These are phyloP conservation scores for Fusarium tuaranense DNA, from an alignment of 2,329 filamentous ascomycete species.

Conservation along the genomic window DNA sequence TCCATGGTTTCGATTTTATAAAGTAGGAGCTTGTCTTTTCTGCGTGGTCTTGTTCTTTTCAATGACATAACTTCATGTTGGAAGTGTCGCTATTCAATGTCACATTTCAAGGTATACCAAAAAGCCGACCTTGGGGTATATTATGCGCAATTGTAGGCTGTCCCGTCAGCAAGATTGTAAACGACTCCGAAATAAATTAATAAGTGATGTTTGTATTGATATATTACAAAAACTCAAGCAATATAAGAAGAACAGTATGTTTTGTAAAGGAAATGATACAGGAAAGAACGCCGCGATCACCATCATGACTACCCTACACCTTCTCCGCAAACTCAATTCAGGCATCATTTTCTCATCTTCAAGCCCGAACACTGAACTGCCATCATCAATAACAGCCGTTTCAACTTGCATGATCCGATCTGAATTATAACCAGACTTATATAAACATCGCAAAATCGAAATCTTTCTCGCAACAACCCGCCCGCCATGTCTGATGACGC, in stretches of 20 bases:
- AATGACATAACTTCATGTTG: neutral
- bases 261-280: neutral
- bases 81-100: neutral
- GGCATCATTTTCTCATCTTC: neutral
- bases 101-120: neutral
- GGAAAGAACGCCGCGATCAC: neutral
- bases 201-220: neutral
- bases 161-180: neutral
- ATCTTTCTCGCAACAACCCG: neutral
- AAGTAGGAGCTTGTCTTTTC: neutral
- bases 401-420: neutral
- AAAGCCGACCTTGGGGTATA: no score
- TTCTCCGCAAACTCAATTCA: conserved; percentile 29
- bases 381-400: neutral
- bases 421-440: neutral
- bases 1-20: neutral
- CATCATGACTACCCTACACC: conserved; percentile 23
- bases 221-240: neutral
- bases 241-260: neutral
- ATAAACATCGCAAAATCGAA: neutral
- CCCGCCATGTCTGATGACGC: conserved; percentile 39
- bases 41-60: neutral
- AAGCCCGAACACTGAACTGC: neutral
- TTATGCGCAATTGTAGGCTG: neutral
- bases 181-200: neutral